Conservation (phyloP, 495 filamentous ascomycete genomes). For the Alectoria sarmentosa region DNA sequence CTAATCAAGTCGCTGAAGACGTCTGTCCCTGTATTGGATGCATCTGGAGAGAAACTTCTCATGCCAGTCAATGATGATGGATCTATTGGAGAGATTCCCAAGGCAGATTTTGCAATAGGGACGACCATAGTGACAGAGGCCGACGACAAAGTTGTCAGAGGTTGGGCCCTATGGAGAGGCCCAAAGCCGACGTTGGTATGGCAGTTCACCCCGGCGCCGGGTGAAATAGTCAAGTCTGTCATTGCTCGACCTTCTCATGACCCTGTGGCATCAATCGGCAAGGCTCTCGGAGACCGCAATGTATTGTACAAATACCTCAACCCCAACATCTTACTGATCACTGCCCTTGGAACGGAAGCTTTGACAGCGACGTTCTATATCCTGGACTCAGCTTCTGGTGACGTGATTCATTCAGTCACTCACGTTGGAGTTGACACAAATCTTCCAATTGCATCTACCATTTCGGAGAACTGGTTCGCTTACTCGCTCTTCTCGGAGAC, state of each 20-base stretch:
- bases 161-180: conserved; percentile 41
- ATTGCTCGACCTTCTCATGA: conserved; percentile 67
- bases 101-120: conserved; percentile 12
- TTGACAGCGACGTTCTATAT: conserved; percentile 65
- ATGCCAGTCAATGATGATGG: conserved; percentile 24
- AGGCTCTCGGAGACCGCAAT: conserved; percentile 80
- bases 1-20: conserved; percentile 18
- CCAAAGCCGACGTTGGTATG: conserved; percentile 53
- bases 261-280: conserved; percentile 88
- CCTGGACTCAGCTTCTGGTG: conserved; percentile 79
- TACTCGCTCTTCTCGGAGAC: conserved; percentile 76
- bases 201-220: conserved; percentile 62
- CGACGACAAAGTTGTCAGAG: conserved; percentile 53
- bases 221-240: conserved; percentile 60
- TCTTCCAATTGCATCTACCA: conserved; percentile 64
- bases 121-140: conserved; percentile 54
- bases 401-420: conserved; percentile 60
- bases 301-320: conserved; percentile 98
- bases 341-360: conserved; percentile 52
- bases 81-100: conserved; percentile 15
- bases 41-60: conserved; percentile 15
- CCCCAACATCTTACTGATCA: conserved; percentile 75
- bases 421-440: conserved; percentile 68
- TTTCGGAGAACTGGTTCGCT: conserved; percentile 94
- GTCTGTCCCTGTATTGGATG: conserved; percentile 18